Evolutionary conservation across 169 alveolate genomes (phyloP).

Genomic region (Cryptosporidium felis): DNA sequence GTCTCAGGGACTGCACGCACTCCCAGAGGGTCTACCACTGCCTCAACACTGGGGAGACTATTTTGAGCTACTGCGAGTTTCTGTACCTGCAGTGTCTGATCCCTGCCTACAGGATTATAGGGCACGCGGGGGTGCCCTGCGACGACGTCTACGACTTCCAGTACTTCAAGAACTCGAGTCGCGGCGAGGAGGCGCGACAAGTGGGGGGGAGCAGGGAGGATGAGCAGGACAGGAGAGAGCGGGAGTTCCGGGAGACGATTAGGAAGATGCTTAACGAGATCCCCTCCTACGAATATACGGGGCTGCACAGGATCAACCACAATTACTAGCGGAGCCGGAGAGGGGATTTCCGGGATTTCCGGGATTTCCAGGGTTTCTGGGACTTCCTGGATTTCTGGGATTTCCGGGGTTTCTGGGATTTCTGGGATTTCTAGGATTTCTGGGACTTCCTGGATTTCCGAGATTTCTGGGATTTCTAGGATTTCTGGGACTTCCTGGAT

Average conservation of each 20-base stretch:
- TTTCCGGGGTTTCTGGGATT: too few relatives aligned
- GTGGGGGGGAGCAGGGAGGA: not conserved
- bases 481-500: too few relatives aligned
- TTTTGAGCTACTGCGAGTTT: constrained; percentile 60
- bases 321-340: not conserved
- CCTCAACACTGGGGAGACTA: constrained; percentile 61
- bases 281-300: constrained; percentile 52
- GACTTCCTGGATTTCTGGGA: too few relatives aligned
- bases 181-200: not conserved
- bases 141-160: constrained; percentile 29
- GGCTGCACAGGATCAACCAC: constrained; percentile 2
- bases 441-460: too few relatives aligned
- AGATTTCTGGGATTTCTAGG: too few relatives aligned
- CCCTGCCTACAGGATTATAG: constrained; percentile 16
- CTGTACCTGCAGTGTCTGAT: constrained; percentile 43
- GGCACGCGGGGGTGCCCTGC: constrained; percentile 56
- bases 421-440: too few relatives aligned
- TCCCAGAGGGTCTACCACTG: constrained; percentile 51
- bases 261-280: constrained; percentile 45
- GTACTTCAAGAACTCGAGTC: not conserved
- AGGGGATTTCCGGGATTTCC: too few relatives aligned
- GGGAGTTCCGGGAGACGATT: constrained; percentile 17
- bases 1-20: constrained; percentile 47
- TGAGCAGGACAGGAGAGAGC: not conserved
- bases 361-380: too few relatives aligned